phyloP scores from a whole-genome alignment of 768 basidiomycete genomes.

The Exidia glandulosa region DNA sequence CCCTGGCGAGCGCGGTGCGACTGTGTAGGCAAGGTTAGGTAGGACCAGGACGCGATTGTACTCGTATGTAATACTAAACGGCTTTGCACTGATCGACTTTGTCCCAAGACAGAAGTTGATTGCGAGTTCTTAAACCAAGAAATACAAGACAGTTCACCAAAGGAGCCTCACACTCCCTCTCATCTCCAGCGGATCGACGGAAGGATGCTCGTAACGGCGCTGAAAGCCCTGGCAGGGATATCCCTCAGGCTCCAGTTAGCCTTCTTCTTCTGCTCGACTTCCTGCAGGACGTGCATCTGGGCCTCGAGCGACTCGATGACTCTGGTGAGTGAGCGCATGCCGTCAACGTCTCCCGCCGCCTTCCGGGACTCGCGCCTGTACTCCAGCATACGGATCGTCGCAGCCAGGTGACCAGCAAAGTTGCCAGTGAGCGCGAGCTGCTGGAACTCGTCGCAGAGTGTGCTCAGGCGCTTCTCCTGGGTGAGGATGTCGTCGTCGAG shows the following conservation, averaged over 20 bases:
- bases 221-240: neutral
- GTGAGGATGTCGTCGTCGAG: neutral
- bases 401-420: neutral
- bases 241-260: no score
- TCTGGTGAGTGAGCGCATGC: neutral
- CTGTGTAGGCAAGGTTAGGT: no score
- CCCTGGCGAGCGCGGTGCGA: slow-evolving; percentile 43
- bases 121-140: no score
- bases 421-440: neutral
- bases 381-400: neutral
- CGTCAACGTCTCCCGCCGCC: neutral
- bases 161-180: no score
- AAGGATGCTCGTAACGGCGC: neutral
- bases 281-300: neutral
- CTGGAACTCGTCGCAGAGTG: neutral
- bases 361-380: neutral
- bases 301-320: neutral
- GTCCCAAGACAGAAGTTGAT: no score
- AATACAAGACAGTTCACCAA: no score
- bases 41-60: no score
- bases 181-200: neutral
- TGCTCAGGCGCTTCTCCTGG: neutral
- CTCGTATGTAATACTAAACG: no score
- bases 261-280: neutral
- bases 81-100: no score